These are phyloP conservation scores for Talaromyces wortmannii DNA, from an alignment of 495 filamentous ascomycete species.

Conservation along the genomic window DNA sequence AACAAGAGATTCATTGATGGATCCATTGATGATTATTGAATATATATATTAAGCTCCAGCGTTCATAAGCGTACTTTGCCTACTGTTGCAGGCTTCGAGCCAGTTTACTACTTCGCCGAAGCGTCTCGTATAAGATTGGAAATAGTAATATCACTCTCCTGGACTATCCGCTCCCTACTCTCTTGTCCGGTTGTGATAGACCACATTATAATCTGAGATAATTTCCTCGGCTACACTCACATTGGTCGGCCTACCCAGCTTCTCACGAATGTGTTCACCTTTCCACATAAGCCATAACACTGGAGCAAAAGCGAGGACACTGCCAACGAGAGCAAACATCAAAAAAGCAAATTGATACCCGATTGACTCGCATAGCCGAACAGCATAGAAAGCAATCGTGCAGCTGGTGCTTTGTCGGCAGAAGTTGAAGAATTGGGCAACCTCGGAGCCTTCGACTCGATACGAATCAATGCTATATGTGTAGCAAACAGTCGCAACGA, in stretches of 20 bases:
- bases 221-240: background rate
- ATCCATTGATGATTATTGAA: too few species aligned
- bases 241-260: background rate
- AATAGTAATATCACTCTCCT: too few species aligned
- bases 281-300: background rate
- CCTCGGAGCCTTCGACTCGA: background rate
- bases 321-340: background rate
- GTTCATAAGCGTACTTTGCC: too few species aligned
- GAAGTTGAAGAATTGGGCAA: constrained; percentile 2
- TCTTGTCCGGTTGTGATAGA: background rate
- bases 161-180: background rate
- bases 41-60: too few species aligned
- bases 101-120: too few species aligned
- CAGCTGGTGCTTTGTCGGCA: background rate
- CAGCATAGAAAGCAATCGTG: background rate
- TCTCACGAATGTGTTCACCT: background rate
- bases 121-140: too few species aligned
- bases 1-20: too few species aligned
- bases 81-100: too few species aligned
- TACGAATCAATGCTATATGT: constrained; percentile 3
- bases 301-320: background rate
- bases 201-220: background rate
- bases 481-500: background rate
- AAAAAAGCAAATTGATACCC: constrained; percentile 1
- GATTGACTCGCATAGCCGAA: background rate